Evolutionary conservation across 495 filamentous ascomycete genomes (phyloP).

Genomic region (Aspergillus conjunctus): DNA sequence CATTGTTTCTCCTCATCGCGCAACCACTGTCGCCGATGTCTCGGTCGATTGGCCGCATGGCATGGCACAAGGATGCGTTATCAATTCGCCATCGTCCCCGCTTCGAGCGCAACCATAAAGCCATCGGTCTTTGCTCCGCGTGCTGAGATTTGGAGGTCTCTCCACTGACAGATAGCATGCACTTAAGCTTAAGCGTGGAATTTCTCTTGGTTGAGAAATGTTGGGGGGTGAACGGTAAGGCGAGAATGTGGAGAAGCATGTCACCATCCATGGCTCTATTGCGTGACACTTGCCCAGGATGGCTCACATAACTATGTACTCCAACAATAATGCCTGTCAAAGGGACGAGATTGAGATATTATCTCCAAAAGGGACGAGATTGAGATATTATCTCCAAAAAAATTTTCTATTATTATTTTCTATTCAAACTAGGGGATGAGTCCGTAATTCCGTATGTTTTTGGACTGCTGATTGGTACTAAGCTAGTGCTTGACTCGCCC

Average conservation of each 20-base stretch:
- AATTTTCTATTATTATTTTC: neutral
- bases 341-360: neutral
- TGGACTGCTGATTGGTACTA: neutral
- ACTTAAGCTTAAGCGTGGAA: neutral
- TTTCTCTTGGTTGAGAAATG: neutral
- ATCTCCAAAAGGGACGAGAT: no score
- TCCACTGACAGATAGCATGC: neutral
- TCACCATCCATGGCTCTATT: slow-evolving; percentile 30
- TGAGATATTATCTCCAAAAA: neutral
- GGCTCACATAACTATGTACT: neutral
- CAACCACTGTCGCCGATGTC: slow-evolving; percentile 5
- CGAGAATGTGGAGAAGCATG: slow-evolving; percentile 17
- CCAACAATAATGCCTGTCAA: no score
- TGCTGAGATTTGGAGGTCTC: neutral
- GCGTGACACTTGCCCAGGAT: slow-evolving; percentile 24
- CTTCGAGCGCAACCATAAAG: slow-evolving; percentile 21
- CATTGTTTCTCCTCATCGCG: slow-evolving; percentile 19
- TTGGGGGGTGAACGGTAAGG: neutral
- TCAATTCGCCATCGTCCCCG: slow-evolving; percentile 33
- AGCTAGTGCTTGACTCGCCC: neutral
- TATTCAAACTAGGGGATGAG: neutral
- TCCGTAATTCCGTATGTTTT: neutral
- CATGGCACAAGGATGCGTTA: slow-evolving; percentile 3
- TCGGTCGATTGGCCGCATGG: neutral
- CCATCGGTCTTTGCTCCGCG: slow-evolving; percentile 1